Conservation (phyloP, 169 alveolate genomes). For the Eimeria sp. region DNA sequence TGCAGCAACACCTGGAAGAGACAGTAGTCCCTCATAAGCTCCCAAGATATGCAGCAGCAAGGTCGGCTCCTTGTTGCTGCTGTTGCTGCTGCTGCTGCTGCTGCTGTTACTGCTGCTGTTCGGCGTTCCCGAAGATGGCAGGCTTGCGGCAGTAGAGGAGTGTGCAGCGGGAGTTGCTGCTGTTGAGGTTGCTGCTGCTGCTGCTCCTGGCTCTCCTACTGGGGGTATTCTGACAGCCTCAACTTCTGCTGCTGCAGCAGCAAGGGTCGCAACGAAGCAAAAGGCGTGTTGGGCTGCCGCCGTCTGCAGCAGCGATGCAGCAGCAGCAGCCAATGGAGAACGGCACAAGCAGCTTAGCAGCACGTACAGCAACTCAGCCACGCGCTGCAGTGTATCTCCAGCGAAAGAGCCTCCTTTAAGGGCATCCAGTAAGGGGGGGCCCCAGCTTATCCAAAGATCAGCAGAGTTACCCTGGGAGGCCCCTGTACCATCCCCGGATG, state of each 20-base stretch:
- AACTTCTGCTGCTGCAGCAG: slow-evolving; percentile 10
- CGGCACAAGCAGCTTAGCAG: slow-evolving; percentile 11
- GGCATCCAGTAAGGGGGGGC: background rate
- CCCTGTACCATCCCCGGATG: background rate
- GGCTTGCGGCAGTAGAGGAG: slow-evolving; percentile 6
- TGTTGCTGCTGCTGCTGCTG: slow-evolving; percentile 57
- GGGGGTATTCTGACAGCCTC: background rate
- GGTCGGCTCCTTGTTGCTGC: slow-evolving; percentile 22
- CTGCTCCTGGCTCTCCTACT: background rate
- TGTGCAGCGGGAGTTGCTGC: slow-evolving; percentile 7
- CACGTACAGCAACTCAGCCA: background rate
- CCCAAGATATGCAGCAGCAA: slow-evolving; percentile 11
- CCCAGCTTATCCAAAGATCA: slow-evolving; percentile 23
- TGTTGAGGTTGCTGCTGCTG: slow-evolving; percentile 28
- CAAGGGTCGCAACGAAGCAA: slow-evolving; percentile 3
- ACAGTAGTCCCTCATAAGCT: slow-evolving; percentile 50
- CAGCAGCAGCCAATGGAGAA: background rate
- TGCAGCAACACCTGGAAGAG: slow-evolving; percentile 33
- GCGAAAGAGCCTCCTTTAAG: background rate
- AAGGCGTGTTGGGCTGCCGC: background rate
- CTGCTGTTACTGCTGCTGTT: slow-evolving; percentile 29
- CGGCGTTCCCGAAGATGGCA: background rate
- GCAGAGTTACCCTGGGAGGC: slow-evolving; percentile 21
- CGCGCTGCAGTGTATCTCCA: background rate
- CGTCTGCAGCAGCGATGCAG: slow-evolving; percentile 53